phyloP scores from a whole-genome alignment of 2,329 filamentous ascomycete species.

The Calonectria henricotiae region DNA sequence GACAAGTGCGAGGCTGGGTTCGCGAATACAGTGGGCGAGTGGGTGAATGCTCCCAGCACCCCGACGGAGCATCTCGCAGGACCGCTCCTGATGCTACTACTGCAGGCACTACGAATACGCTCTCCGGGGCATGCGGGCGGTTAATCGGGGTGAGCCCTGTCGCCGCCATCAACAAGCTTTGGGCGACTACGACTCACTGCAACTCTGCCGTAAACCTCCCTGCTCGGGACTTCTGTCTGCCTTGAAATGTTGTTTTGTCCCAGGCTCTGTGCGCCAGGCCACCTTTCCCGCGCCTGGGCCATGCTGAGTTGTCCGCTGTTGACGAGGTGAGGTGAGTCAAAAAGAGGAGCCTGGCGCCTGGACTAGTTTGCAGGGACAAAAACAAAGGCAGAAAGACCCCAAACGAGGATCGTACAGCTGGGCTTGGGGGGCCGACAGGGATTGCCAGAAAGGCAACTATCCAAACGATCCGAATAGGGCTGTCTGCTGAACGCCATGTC shows the following conservation, averaged over 20 bases:
- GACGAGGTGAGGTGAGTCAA: slow-evolving; percentile 37
- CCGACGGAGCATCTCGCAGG: slow-evolving; percentile 21
- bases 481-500: slow-evolving; percentile 30
- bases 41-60: slow-evolving; percentile 2
- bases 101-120: slow-evolving; percentile 28
- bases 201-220: slow-evolving; percentile 40
- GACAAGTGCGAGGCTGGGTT: slow-evolving; percentile 35
- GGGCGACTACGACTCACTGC: slow-evolving; percentile 33
- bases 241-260: slow-evolving; percentile 21
- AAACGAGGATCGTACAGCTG: slow-evolving; percentile 17
- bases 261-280: slow-evolving; percentile 25
- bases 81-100: slow-evolving; percentile 7
- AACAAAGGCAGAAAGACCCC: slow-evolving; percentile 8
- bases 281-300: slow-evolving; percentile 20
- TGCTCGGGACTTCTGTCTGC: slow-evolving; percentile 30
- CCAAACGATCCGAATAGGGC: slow-evolving; percentile 20
- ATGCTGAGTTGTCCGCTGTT: slow-evolving; percentile 37
- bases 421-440: slow-evolving; percentile 7
- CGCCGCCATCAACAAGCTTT: slow-evolving; percentile 36
- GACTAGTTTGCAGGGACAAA: slow-evolving; percentile 10
- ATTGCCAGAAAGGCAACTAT: slow-evolving; percentile 22
- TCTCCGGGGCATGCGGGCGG: slow-evolving; percentile 12
- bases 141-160: slow-evolving; percentile 36
- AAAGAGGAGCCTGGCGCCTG: slow-evolving; percentile 10
- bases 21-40: slow-evolving; percentile 10